Evolutionary conservation across 148 eudicot genomes (phyloP).

Genomic region (Vaccinium vitisidaea): DNA sequence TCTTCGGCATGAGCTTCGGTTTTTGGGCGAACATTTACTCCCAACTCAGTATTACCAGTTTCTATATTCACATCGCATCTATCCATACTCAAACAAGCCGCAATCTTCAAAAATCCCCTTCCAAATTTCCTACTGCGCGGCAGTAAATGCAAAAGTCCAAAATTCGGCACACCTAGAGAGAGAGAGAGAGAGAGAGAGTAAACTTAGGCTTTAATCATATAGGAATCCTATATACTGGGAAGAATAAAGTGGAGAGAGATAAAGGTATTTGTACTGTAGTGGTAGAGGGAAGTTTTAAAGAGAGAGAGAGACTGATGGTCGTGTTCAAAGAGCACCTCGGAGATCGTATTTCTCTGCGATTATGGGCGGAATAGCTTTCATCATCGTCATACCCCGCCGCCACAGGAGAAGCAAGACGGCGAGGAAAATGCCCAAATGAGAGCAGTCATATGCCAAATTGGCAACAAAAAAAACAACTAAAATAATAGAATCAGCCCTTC

Average conservation of each 20-base stretch:
- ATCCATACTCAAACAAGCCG: constrained; percentile 31
- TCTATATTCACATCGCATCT: constrained; percentile 16
- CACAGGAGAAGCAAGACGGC: not conserved
- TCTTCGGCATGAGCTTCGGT: constrained; percentile 43
- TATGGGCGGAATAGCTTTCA: constrained; percentile 16
- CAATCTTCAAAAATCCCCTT: constrained; percentile 20
- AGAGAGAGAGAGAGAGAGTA: not conserved
- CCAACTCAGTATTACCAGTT: constrained; percentile 1
- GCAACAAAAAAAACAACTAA: no score
- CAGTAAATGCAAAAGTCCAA: constrained; percentile 12
- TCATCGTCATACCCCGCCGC: not conserved
- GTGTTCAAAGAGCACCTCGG: constrained; percentile 21
- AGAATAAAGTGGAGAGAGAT: not conserved
- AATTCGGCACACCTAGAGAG: constrained; percentile 19
- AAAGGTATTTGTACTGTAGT: not conserved
- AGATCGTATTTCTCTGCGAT: constrained; percentile 11
- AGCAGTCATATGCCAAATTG: no score
- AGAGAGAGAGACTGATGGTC: constrained; percentile 12
- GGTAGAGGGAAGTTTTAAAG: not conserved
- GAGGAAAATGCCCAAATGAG: not conserved
- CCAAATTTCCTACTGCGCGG: constrained; percentile 23
- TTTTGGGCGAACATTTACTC: constrained; percentile 54
- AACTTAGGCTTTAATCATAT: not conserved
- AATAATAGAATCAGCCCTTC: no score
- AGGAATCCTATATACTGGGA: no score